A percentile compares a stretch with the other conserved stretches of the same genome.
phyloP scores from a whole-genome alignment of 2,329 filamentous ascomycete genomes.

The Colletotrichum sp. region DNA sequence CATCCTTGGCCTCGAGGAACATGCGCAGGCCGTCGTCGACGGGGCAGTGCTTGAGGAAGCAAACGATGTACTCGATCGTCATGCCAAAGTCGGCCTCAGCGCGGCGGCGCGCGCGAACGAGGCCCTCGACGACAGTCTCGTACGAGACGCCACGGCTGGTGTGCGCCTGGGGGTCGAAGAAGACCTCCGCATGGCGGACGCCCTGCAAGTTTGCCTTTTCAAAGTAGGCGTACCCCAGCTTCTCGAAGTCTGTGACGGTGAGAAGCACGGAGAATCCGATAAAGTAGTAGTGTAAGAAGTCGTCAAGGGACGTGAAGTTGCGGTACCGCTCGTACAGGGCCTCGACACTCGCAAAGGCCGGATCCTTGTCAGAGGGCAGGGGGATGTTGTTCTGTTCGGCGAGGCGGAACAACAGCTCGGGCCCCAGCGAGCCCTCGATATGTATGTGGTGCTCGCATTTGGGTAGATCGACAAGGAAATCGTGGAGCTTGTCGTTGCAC shows the following conservation, averaged over 20 bases:
- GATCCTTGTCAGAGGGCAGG: constrained; percentile 60
- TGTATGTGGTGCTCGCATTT: constrained; percentile 87
- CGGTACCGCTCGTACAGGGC: constrained; percentile 69
- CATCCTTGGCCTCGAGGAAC: constrained; percentile 39
- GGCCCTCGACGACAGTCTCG: constrained; percentile 67
- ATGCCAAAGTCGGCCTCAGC: constrained; percentile 70
- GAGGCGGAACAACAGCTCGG: constrained; percentile 72
- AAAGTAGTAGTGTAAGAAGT: constrained; percentile 83
- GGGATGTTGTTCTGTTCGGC: constrained; percentile 69
- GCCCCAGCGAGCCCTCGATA: constrained; percentile 77
- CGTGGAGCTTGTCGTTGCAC: constrained; percentile 59
- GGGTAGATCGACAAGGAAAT: constrained; percentile 69
- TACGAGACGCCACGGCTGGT: constrained; percentile 67
- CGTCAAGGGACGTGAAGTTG: constrained; percentile 73
- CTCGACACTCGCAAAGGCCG: constrained; percentile 66
- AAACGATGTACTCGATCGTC: constrained; percentile 71
- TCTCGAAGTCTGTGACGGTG: constrained; percentile 71
- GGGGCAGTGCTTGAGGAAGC: constrained; percentile 74
- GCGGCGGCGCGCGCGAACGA: constrained; percentile 62
- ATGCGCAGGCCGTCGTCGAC: constrained; percentile 57
- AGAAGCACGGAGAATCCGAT: constrained; percentile 75
- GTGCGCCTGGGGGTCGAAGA: constrained; percentile 84
- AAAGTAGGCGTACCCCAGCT: constrained; percentile 76
- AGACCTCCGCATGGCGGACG: constrained; percentile 77
- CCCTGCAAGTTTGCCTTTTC: constrained; percentile 65